Evolutionary conservation across 2,329 filamentous ascomycete species (phyloP), one percentile per base, ranked within the genome.

Genomic region (Hypoxylon sp.): DNA sequence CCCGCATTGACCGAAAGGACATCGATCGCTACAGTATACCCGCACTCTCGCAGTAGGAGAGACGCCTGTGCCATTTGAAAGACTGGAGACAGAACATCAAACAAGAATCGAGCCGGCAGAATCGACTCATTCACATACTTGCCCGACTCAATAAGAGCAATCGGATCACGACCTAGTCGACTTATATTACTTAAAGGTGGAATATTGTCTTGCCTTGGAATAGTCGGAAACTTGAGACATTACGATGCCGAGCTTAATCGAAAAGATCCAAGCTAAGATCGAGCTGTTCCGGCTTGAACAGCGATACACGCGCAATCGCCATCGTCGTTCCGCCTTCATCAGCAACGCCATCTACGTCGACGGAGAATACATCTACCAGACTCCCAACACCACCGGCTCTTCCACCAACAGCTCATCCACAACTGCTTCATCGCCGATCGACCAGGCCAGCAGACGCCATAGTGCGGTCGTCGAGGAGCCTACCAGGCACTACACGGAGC

Each of bases 211-310:
- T 10, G 19, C 39, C 37, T 13, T 29, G 24, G 13, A 52, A 29
- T 31, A 35, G 26, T 37, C 31, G 33, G 24, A 42, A 53, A 50
- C 33, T 33, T 6, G 67, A 54, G 14, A 47, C 54, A n/a, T 50
- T 73, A 76, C 35, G 33, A 79, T 78, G 76, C 81, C 84, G 76
- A 83, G 83, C 74, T 77, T 90, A 76, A 77, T 91, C 74, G 85
- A 88, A 67, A 85, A 86, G 79, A 86, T 90, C 78, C 86, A 90
- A 74, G 86, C 88, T 67, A 89, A 92, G 85, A 85, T 97, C 76
- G 94, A 98, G 85, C 89, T 98, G 77, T 96, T 97, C 86, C 93
- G 94, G 54, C 91, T 98, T 73, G 95, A 98, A 84, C 92, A 98
- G 84, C 92, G 94, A 76, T 98, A 98, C 85, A 97, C 94, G 56